Percentiles rank a stretch among this genome's conserved stretches.
phyloP scores from a whole-genome alignment of 768 basidiomycete genomes.

The Psilocybe cyanescens region DNA sequence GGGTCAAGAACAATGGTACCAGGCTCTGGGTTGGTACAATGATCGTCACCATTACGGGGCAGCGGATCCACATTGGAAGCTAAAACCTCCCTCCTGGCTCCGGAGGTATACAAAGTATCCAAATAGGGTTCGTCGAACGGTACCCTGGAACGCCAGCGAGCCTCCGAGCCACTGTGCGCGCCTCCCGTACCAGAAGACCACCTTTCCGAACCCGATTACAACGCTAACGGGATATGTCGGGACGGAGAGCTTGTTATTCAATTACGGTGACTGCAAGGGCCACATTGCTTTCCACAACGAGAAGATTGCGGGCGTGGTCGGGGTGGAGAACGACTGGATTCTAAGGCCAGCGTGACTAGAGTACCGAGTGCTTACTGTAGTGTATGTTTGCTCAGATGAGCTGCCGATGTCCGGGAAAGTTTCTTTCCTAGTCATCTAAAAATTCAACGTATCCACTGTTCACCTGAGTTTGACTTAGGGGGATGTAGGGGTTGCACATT shows the following conservation, averaged over 20 bases:
- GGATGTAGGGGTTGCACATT: no score
- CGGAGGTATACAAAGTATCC: background rate
- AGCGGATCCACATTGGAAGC: slow-evolving; percentile 7
- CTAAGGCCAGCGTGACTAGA: no score
- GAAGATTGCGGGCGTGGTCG: no score
- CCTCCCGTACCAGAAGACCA: slow-evolving; percentile 1
- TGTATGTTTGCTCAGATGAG: no score
- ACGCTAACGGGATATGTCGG: slow-evolving; percentile 1
- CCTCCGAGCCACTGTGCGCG: background rate
- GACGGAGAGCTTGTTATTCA: background rate
- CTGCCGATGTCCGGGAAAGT: no score
- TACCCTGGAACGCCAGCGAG: background rate
- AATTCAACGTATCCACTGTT: no score
- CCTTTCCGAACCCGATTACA: slow-evolving; percentile 5
- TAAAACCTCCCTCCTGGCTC: slow-evolving; percentile 3
- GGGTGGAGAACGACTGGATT: no score
- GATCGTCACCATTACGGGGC: slow-evolving; percentile 6
- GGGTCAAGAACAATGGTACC: slow-evolving; percentile 1
- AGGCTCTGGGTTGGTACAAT: slow-evolving; percentile 5
- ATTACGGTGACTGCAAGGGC: slow-evolving; percentile 5
- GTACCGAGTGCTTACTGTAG: no score
- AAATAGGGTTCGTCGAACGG: slow-evolving; percentile 7
- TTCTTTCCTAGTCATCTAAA: no score
- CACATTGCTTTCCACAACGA: background rate
- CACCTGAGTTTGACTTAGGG: no score